Conservation (phyloP, 352 stramenopile species). For the Phytophthora podocarpi region DNA sequence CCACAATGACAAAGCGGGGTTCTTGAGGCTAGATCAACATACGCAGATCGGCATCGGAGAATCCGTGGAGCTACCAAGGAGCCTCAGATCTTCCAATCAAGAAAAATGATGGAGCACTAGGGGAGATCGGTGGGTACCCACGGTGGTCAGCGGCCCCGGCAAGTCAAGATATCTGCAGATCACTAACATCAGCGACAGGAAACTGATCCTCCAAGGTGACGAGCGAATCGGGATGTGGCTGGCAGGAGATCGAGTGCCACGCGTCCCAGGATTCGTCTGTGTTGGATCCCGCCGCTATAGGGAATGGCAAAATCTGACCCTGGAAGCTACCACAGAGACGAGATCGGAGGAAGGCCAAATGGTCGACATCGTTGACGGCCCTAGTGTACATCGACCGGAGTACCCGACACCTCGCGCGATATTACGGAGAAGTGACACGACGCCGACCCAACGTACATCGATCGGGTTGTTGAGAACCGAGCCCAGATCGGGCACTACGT, state of each 20-base stretch:
- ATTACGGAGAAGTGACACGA: too few relatives aligned
- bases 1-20: not conserved
- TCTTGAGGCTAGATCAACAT: not conserved
- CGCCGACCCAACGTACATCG: too few relatives aligned
- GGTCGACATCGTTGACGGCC: too few relatives aligned
- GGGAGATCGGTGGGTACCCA: constrained; percentile 3
- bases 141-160: not conserved
- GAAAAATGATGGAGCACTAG: constrained; percentile 12
- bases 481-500: too few relatives aligned
- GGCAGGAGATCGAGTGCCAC: not conserved
- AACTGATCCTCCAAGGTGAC: not conserved
- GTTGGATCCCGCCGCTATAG: constrained; percentile 4
- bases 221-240: constrained; percentile 3
- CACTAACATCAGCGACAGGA: constrained; percentile 3
- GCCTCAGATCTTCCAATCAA: not conserved
- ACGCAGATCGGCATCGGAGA: not conserved
- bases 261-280: constrained; percentile 2
- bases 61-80: not conserved
- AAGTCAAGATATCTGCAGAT: not conserved
- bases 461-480: too few relatives aligned
- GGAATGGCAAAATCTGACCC: constrained; percentile 13
- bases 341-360: too few relatives aligned
- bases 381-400: not conserved
- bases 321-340: not conserved
- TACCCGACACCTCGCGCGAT: too few relatives aligned